Conservation (phyloP, 495 filamentous ascomycete genomes). For the Penicillium dipodomyicola region DNA sequence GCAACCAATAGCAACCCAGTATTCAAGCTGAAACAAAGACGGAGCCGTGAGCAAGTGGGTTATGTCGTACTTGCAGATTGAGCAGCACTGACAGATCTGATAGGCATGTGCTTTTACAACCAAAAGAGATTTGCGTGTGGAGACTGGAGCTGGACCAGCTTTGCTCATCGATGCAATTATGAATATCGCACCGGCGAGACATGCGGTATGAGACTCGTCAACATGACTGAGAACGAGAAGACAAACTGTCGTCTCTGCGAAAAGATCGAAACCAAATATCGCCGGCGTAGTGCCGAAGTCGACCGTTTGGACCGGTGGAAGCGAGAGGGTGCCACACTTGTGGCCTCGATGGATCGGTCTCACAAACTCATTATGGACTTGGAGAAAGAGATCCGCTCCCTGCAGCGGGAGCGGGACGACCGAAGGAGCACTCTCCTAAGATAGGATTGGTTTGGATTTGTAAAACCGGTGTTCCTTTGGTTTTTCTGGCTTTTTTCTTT, state of each 20-base stretch:
- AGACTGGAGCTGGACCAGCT: constrained; percentile 95
- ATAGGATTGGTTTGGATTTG: constrained; percentile 16
- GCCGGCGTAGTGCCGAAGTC: constrained; percentile 70
- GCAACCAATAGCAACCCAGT: constrained; percentile 36
- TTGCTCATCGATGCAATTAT: constrained; percentile 89
- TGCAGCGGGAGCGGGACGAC: constrained; percentile 43
- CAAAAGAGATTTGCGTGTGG: constrained; percentile 63
- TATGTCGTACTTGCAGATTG: constrained; percentile 25
- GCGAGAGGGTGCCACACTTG: constrained; percentile 63
- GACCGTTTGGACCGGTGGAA: constrained; percentile 82
- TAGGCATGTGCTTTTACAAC: constrained; percentile 60
- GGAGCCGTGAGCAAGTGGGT: constrained; percentile 36
- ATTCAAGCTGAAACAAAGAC: constrained; percentile 39
- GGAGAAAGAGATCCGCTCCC: constrained; percentile 59
- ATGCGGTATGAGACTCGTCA: constrained; percentile 90
- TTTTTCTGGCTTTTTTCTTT: neutral
- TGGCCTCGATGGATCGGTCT: constrained; percentile 78
- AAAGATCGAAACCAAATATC: constrained; percentile 83
- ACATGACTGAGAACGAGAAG: constrained; percentile 58
- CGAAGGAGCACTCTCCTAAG: constrained; percentile 34
- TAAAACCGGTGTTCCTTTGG: constrained; percentile 13
- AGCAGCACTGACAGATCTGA: constrained; percentile 35
- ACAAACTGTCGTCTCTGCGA: constrained; percentile 81
- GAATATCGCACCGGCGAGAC: constrained; percentile 98
- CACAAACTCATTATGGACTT: constrained; percentile 60